Base-by-base conservation (phyloP, 169 alveolate species). In the Plasmodium vivax region DNA sequence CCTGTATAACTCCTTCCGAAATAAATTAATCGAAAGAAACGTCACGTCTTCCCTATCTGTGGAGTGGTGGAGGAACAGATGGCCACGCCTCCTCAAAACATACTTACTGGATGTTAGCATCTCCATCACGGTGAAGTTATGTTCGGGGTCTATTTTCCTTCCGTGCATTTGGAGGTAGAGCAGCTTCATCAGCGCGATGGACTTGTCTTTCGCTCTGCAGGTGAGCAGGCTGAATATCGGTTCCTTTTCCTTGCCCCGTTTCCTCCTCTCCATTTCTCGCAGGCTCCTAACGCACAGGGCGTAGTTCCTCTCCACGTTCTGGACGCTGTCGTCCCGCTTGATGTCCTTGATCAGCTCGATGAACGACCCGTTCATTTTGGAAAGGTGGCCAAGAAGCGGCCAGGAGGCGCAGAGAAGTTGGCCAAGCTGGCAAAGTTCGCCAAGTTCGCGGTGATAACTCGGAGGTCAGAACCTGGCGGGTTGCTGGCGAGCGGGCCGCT, bases 81-180 rank as follows among this genome's bases (percentile, higher is more conserved):
- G 82, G 23, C 79, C 93, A 19, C 93, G 32, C 54, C 93, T 87
- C 81, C 56, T 87, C 47, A 87, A 56, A 3, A 77, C 7, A 56
- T 87, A 87, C 32, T 87, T 87, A 87, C 77, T 71, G 14, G 87
- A 87, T n/a, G 93, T 77, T 47, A 87, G 81, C 43, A 87, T 36
- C 2, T 87, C 88, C 0, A 87, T 87, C 2, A 87, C 93, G 10
- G 93, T 41, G n/a, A 87, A 87, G 27, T 74, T 87, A 38, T 87
- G 73, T 23, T 87, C 93, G 27, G 80, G 80, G 45, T 87, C 93
- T 41, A 87, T 87, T 77, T 87, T 87, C 30, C 45, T 87, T 5
- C 93, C 93, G 56, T 77, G 77, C 93, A 87, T 87, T 87, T 87
- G 93, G 10, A 87, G 72, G 23, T 87, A 87, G 19, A 87, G 47